Evolutionary conservation across 805 yeast genomes (phyloP).

Genomic region (Clavispora asparagi): DNA sequence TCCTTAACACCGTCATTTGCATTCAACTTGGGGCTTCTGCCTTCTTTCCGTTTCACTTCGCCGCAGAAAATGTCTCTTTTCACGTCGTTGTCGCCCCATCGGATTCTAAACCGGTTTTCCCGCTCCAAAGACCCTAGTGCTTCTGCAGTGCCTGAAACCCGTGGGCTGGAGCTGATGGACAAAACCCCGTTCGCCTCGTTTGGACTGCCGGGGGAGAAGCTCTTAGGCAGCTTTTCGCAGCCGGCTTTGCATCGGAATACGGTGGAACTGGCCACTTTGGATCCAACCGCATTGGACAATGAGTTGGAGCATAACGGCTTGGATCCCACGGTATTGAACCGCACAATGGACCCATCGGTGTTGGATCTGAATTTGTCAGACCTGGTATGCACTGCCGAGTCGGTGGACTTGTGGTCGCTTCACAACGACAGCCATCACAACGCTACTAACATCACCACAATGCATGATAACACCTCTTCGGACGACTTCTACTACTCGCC

Average conservation of each 20-base stretch:
- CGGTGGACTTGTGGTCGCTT: constrained; percentile 29
- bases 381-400: constrained; percentile 12
- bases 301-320: not conserved
- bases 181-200: constrained; percentile 1
- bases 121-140: not conserved
- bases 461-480: constrained; percentile 19
- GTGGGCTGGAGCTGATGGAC: not conserved
- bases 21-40: constrained; percentile 39
- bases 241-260: not conserved
- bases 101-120: constrained; percentile 22
- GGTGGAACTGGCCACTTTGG: not conserved
- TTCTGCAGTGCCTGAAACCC: not conserved
- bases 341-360: not conserved
- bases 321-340: not conserved
- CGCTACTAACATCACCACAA: constrained; percentile 18
- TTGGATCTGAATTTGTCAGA: constrained; percentile 2
- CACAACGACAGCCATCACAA: constrained; percentile 12
- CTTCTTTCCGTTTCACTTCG: constrained; percentile 36
- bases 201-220: constrained; percentile 5
- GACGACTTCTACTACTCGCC: constrained; percentile 29
- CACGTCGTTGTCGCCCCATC: constrained; percentile 30
- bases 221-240: not conserved
- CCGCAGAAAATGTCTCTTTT: constrained; percentile 24
- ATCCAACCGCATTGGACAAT: not conserved
- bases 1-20: constrained; percentile 29